These are phyloP conservation scores for Zasmidium angulare DNA, from an alignment of 2,329 filamentous ascomycete genomes.

Conservation along the genomic window DNA sequence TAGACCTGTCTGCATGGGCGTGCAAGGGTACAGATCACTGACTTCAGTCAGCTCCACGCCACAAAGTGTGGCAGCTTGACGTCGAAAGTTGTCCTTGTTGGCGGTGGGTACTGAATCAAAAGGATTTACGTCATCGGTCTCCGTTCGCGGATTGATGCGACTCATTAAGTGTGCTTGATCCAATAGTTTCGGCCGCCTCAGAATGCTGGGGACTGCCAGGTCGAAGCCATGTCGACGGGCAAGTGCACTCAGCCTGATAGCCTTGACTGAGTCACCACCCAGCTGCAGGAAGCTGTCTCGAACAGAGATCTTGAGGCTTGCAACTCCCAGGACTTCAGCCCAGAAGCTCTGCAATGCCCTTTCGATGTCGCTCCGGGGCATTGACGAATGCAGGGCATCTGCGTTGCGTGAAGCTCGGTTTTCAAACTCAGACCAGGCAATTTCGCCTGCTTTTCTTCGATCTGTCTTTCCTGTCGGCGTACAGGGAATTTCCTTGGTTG, in stretches of 20 bases:
- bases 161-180: not conserved
- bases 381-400: not conserved
- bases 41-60: constrained; percentile 20
- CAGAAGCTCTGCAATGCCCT: constrained; percentile 46
- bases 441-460: constrained; percentile 47
- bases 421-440: constrained; percentile 36
- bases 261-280: constrained; percentile 77
- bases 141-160: not conserved
- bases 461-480: constrained; percentile 73
- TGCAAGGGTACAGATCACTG: constrained; percentile 57
- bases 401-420: not conserved
- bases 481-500: constrained; percentile 65
- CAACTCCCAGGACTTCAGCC: constrained; percentile 48
- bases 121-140: constrained; percentile 14
- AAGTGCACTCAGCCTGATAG: constrained; percentile 32
- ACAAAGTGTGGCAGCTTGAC: not conserved
- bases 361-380: not conserved
- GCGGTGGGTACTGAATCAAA: constrained; percentile 34
- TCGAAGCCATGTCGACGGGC: not conserved
- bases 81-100: not conserved
- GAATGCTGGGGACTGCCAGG: not conserved
- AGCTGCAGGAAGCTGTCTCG: constrained; percentile 70
- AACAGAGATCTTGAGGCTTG: constrained; percentile 50
- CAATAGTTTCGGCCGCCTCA: not conserved
- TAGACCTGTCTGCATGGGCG: constrained; percentile 49